Base-by-base conservation (phyloP, 208 protist genomes). In the Leishmania braziliensis region DNA sequence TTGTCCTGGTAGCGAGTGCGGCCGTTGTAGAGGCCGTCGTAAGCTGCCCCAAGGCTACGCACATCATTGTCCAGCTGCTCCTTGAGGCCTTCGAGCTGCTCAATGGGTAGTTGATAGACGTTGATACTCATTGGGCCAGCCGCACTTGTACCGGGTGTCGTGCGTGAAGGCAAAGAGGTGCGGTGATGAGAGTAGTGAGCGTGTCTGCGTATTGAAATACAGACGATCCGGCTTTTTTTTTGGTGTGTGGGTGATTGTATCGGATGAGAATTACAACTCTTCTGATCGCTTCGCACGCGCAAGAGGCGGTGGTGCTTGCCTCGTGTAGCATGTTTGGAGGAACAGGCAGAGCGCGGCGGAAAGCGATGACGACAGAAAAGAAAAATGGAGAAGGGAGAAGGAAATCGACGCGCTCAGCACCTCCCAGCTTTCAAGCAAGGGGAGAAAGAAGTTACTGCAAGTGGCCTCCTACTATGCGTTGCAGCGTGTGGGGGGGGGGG, bases 71-170 rank as follows among this genome's bases (percentile, higher is more conserved):
- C 91, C 68, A 97, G 85, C 86, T 97, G 94, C 83, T 96, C 87
- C 83, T 94, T 93, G 54, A 97, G 91, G n/a, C 91, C 91, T 71
- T 95, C 89, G n/a, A 97, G 89, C 82, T 97, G 92, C 88, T 97
- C 91, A 10, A 96, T 82, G 36, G 92, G 91, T 23, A 97, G 87
- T 75, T 97, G 90, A 53, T 87, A 86, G 69, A 95, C 87, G 87
- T 95, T 97, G 71, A 94, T 2, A 39, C 36, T 39, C 36, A 39
- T 39, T 39, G 36, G 36, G 36, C 36, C 48, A 26, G 20, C 23
- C 8, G 26, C 56, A 8, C 29, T 73, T 46, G 29, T 33, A 16
- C 20, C 56, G 6, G 14, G 18, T 14, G 39, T 12, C 4, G 26
- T n/a, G 16, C 29, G 58, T 71, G 48, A 46, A 54, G 46, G 29